A percentile compares a stretch with the other conserved stretches of the same genome.
phyloP scores from a whole-genome alignment of 2,329 filamentous ascomycete genomes.

The Cladosporium sp. region DNA sequence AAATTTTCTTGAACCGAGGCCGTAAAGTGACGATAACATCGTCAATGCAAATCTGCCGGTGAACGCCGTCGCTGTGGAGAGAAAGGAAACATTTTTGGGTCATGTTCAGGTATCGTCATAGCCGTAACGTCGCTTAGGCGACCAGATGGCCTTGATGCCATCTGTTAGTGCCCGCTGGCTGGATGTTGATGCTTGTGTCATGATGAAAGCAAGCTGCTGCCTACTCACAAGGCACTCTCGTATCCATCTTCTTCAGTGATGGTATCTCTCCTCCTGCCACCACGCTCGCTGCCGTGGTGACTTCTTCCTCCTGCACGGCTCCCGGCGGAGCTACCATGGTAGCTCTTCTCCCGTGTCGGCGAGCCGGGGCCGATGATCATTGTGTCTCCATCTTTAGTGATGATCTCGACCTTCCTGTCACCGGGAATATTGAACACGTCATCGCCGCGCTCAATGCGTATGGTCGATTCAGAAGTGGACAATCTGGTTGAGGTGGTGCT shows the following conservation, averaged over 20 bases:
- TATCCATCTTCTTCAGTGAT: constrained; percentile 30
- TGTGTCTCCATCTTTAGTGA: constrained; percentile 29
- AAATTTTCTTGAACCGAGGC: background rate
- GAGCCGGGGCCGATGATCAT: constrained; percentile 26
- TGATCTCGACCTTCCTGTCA: constrained; percentile 30
- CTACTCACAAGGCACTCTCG: constrained; percentile 17
- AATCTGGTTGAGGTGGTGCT: constrained; percentile 27
- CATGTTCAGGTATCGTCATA: background rate
- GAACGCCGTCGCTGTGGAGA: constrained; percentile 7
- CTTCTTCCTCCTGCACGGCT: constrained; percentile 26
- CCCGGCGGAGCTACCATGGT: constrained; percentile 26
- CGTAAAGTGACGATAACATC: background rate
- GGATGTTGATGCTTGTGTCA: background rate
- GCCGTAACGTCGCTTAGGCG: no score
- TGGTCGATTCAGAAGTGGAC: constrained; percentile 25
- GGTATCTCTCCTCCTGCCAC: constrained; percentile 16
- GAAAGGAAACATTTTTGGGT: background rate
- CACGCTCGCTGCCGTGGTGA: constrained; percentile 14
- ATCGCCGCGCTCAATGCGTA: constrained; percentile 30
- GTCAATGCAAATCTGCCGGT: background rate
- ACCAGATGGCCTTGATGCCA: background rate
- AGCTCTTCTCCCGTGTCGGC: constrained; percentile 27
- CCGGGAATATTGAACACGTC: constrained; percentile 33
- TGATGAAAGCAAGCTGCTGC: background rate
- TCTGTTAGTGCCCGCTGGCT: background rate